These are phyloP conservation scores for Fomitopsis palustris DNA, from an alignment of 1,284 basidiomycete species.

Conservation along the genomic window DNA sequence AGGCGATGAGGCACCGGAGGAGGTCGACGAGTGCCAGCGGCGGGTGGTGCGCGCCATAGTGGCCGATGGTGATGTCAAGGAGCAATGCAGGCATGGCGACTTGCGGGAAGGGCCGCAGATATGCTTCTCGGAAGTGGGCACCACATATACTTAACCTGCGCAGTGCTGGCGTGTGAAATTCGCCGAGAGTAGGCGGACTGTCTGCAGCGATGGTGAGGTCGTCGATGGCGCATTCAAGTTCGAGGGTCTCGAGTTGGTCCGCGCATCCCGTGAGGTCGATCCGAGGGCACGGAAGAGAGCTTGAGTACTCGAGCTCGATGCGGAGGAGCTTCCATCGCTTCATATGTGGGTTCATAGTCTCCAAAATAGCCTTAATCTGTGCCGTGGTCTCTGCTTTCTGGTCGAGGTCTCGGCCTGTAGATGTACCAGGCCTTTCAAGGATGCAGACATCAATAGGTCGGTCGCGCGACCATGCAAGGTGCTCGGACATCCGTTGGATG, in stretches of 20 bases:
- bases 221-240: not conserved
- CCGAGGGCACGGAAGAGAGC: not conserved
- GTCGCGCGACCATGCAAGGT: not conserved
- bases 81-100: not conserved
- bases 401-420: too few relatives aligned
- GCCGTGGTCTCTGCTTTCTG: not conserved
- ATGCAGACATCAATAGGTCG: conserved; percentile 1
- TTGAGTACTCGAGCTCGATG: not conserved
- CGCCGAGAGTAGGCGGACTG: not conserved
- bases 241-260: not conserved
- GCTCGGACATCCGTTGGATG: not conserved
- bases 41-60: not conserved
- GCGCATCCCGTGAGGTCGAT: not conserved
- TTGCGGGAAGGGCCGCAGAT: not conserved
- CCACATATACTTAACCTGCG: not conserved
- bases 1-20: not conserved
- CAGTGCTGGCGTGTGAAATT: not conserved
- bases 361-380: not conserved
- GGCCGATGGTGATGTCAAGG: not conserved
- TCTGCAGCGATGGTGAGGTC: not conserved
- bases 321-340: not conserved
- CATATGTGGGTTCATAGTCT: not conserved
- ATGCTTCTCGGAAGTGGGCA: not conserved
- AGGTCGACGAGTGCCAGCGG: not conserved
- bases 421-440: not conserved